Base-by-base conservation (phyloP, 2,329 filamentous ascomycete genomes). In the Fusarium marasasianum region DNA sequence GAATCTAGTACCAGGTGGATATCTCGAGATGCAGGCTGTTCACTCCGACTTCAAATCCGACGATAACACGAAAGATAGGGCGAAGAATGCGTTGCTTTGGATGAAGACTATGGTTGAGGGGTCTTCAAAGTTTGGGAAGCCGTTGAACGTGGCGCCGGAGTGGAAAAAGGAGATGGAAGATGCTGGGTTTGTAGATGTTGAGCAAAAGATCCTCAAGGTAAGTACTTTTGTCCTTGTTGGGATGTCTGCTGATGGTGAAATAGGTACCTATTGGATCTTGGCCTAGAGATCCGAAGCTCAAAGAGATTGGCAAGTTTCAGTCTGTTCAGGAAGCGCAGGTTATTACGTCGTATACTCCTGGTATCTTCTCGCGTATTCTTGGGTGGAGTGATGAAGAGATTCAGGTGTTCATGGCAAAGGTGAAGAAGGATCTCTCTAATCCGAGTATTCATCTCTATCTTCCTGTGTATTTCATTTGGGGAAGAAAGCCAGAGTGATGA, bases 401-500 rank as follows among this genome's bases (percentile, higher is more conserved):
- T 31, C 71, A 73, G 41, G 71, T 75, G 0, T 72, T 77, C 4
- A 72, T 74, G 71, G 73, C 66, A 15, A 74, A 72, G 51, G 66
- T 72, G 13, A 76, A 77, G 62, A 70, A 56, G 22, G 72, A 78
- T 22, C 54, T 78, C 12, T 54, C 57, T 12, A 58, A 75, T 18
- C 70, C 75, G 5, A 22, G 45, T 12, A 65, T 72, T 15, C 76
- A 78, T 14, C 65, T 77, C 2, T 77, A 78, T 50, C 64, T 74
- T 7, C 74, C 76, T 0, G 66, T 74, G 1, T 66, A 74, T 18
- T 76, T 78, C 33, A 66, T 77, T 20, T 78, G 75, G 74, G 76
- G 76, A 5, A 73, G 40, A 15, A 75, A 73, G 47, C 63, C 72
- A 2, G 31, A 62, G 5, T 51, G 3, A 50, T 10, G 1, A n/a